phyloP scores from a whole-genome alignment of 2,329 filamentous ascomycete species.

The Fusarium vanettenii region DNA sequence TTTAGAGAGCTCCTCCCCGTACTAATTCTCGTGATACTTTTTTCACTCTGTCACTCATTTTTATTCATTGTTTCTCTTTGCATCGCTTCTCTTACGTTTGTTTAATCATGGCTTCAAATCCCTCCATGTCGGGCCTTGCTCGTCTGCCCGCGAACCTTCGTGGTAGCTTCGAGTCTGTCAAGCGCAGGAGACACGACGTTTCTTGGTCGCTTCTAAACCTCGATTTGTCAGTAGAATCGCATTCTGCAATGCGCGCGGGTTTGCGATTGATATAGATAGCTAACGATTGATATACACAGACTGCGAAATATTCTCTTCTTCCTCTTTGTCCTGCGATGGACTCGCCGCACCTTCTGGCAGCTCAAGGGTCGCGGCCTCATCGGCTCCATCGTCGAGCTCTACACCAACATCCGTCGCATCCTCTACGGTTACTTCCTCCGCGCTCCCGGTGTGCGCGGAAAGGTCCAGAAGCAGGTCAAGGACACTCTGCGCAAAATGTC shows the following conservation, averaged over 20 bases:
- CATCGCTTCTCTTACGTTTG: background rate
- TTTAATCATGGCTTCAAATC: constrained; percentile 25
- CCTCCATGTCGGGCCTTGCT: constrained; percentile 73
- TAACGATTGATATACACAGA: constrained; percentile 55
- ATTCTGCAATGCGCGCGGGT: background rate
- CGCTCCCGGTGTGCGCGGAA: constrained; percentile 84
- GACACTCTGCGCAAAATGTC: constrained; percentile 85
- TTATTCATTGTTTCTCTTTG: constrained; percentile 12
- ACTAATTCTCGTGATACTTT: background rate
- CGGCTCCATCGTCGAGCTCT: constrained; percentile 81
- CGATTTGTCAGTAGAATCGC: constrained; percentile 69
- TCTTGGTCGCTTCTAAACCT: constrained; percentile 72
- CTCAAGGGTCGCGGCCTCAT: constrained; percentile 89
- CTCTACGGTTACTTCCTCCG: constrained; percentile 88
- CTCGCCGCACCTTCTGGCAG: constrained; percentile 83
- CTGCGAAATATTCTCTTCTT: constrained; percentile 89
- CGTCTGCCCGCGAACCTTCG: constrained; percentile 78
- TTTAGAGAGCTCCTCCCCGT: constrained; percentile 5
- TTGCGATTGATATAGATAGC: background rate
- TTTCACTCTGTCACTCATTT: background rate
- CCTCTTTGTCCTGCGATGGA: constrained; percentile 86
- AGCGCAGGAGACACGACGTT: constrained; percentile 65
- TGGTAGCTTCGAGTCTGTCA: constrained; percentile 72
- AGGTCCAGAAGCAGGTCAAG: constrained; percentile 86
- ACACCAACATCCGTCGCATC: constrained; percentile 75